phyloP scores from a whole-genome alignment of 306 rosid species.

The Casuarina cunninghamiana region DNA sequence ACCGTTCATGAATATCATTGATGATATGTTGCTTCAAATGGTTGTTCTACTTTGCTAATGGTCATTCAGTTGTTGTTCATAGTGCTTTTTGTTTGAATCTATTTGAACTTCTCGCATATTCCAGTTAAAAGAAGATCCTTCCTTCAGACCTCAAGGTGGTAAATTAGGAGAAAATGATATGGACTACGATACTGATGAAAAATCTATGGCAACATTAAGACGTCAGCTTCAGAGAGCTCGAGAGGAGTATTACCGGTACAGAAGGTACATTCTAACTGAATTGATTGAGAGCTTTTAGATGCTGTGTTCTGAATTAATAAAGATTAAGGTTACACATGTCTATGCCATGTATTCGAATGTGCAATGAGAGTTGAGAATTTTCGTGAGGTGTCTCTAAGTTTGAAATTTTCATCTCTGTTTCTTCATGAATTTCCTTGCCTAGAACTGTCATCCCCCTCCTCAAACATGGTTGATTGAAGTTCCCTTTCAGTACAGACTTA shows the following conservation, averaged over 20 bases:
- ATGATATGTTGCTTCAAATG: slow-evolving; percentile 74
- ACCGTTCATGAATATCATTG: slow-evolving; percentile 85
- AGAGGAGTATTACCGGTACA: slow-evolving; percentile 88
- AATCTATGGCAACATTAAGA: slow-evolving; percentile 95
- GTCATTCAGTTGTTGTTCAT: slow-evolving; percentile 6
- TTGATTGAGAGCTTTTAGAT: not conserved
- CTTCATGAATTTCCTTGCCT: not conserved
- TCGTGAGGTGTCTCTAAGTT: not conserved
- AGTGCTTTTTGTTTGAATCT: slow-evolving; percentile 22
- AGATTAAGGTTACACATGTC: not conserved
- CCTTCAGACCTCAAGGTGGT: slow-evolving; percentile 97
- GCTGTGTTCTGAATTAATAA: not conserved
- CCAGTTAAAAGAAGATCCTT: slow-evolving; percentile 91
- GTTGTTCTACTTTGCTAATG: slow-evolving; percentile 36
- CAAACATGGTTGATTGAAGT: not conserved
- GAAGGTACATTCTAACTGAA: slow-evolving; percentile 55
- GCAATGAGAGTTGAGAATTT: not conserved
- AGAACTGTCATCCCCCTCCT: not conserved
- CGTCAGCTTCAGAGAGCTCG: slow-evolving; percentile 88
- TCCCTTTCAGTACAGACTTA: not conserved
- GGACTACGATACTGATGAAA: slow-evolving; percentile 97
- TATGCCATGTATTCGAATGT: not conserved
- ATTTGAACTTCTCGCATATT: slow-evolving; percentile 21
- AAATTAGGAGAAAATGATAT: slow-evolving; percentile 83
- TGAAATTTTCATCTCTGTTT: not conserved